Conservation (phyloP, 352 stramenopile species). For the Globisporangium sylvaticum region DNA sequence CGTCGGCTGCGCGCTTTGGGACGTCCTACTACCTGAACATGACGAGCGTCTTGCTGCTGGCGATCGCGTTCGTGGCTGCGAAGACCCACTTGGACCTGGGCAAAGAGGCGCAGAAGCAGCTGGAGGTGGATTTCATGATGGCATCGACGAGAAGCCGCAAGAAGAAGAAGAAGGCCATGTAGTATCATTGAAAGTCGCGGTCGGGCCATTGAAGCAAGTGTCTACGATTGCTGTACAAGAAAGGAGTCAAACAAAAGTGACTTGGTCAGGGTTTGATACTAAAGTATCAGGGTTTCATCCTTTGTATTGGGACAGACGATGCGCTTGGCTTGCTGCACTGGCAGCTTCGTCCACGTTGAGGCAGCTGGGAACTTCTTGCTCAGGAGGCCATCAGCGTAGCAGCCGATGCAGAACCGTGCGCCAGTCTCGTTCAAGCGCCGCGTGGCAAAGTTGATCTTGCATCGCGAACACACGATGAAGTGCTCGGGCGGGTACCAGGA, state of each 20-base stretch:
- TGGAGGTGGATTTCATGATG: constrained; percentile 28
- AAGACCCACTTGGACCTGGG: constrained; percentile 40
- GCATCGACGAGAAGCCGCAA: constrained; percentile 25
- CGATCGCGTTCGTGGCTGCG: constrained; percentile 24
- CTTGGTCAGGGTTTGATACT: too few species aligned
- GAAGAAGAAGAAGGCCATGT: constrained; percentile 24
- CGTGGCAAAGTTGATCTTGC: constrained; percentile 51
- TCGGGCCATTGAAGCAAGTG: not conserved
- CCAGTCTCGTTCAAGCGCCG: constrained; percentile 42
- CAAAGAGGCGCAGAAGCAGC: constrained; percentile 25
- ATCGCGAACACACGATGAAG: constrained; percentile 51
- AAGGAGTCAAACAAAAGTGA: too few species aligned
- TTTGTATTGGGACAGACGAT: constrained; percentile 46
- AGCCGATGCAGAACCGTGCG: constrained; percentile 54
- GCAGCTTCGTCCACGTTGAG: constrained; percentile 55
- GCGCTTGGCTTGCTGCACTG: constrained; percentile 48
- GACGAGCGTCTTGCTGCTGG: constrained; percentile 26
- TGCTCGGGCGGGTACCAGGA: constrained; percentile 46
- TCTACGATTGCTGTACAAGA: not conserved
- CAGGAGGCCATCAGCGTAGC: constrained; percentile 36
- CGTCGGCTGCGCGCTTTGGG: constrained; percentile 27
- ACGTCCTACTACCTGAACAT: constrained; percentile 51
- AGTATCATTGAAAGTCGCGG: not conserved
- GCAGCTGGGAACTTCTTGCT: constrained; percentile 8
- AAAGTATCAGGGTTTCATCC: not conserved